Conservation (phyloP, 805 yeast genomes). For the Millerozyma miso region DNA sequence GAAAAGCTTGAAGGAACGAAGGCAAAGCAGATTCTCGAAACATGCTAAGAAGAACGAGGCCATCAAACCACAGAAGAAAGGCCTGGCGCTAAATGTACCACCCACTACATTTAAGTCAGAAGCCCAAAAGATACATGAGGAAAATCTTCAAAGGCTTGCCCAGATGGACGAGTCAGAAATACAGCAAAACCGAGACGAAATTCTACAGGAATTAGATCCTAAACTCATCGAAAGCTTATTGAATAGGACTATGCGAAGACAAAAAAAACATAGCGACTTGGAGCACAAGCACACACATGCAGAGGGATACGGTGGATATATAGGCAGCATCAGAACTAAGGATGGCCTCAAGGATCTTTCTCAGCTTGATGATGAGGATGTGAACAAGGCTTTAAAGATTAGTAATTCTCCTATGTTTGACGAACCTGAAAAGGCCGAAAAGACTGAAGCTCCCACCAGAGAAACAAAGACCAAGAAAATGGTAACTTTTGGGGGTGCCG, state of each 20-base stretch:
- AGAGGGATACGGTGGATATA: conserved; percentile 41
- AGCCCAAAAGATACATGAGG: conserved; percentile 70
- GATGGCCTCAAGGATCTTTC: conserved; percentile 29
- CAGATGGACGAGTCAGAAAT: conserved; percentile 66
- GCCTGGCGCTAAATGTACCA: conserved; percentile 18
- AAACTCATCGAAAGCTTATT: conserved; percentile 55
- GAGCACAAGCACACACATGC: conserved; percentile 31
- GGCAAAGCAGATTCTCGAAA: conserved; percentile 29
- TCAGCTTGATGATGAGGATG: conserved; percentile 30
- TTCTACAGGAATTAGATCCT: conserved; percentile 67
- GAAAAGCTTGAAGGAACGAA: conserved; percentile 20
- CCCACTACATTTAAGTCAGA: conserved; percentile 35
- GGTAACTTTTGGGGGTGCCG: conserved; percentile 29
- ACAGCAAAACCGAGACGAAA: conserved; percentile 58
- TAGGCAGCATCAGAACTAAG: conserved; percentile 37
- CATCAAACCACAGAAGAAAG: conserved; percentile 33
- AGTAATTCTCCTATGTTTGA: conserved; percentile 13
- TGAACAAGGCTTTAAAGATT: conserved; percentile 35
- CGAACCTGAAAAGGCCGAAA: conserved; percentile 3
- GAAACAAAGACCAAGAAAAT: conserved; percentile 5
- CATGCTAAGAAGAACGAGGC: conserved; percentile 29
- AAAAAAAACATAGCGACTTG: conserved; percentile 12
- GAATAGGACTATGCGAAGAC: conserved; percentile 51
- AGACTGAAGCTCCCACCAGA: no score
- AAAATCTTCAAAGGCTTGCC: conserved; percentile 60